Evolutionary conservation across 768 basidiomycete genomes (phyloP).

Genomic region (Lentinula aciculospora): DNA sequence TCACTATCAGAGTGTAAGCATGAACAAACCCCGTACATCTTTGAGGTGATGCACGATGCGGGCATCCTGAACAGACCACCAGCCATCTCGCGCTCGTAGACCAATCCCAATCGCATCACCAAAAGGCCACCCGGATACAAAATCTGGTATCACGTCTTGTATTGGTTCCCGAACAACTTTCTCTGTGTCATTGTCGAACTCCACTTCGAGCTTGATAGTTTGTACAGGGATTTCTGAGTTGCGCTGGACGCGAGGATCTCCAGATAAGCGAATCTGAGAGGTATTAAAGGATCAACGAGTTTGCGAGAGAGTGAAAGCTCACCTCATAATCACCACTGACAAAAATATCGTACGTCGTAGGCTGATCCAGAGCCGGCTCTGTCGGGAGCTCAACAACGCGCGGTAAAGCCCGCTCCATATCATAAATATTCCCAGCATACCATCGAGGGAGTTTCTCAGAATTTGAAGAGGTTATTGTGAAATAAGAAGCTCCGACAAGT

Average conservation of each 20-base stretch:
- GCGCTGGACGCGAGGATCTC: conserved; percentile 48
- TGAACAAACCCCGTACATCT: background rate
- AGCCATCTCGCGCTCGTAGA: conserved; percentile 43
- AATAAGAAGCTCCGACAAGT: conserved; percentile 70
- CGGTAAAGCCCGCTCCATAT: conserved; percentile 45
- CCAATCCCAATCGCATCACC: conserved; percentile 67
- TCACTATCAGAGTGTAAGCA: background rate
- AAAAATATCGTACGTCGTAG: conserved; percentile 60
- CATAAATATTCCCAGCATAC: conserved; percentile 87
- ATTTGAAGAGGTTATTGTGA: conserved; percentile 52
- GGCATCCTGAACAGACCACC: conserved; percentile 46
- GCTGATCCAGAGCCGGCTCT: conserved; percentile 30
- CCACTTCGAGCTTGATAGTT: conserved; percentile 44
- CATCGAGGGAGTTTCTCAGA: conserved; percentile 40
- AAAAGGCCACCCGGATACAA: conserved; percentile 71
- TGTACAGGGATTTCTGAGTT: conserved; percentile 46
- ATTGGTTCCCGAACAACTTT: conserved; percentile 37
- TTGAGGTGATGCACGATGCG: conserved; percentile 2
- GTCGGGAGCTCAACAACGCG: conserved; percentile 46
- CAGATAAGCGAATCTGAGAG: conserved; percentile 73
- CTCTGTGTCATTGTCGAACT: conserved; percentile 30
- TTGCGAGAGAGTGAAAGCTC: background rate
- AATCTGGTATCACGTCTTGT: conserved; percentile 58
- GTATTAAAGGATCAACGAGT: conserved; percentile 4
- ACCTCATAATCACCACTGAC: conserved; percentile 86